Evolutionary conservation across 2,329 filamentous ascomycete genomes (phyloP).

Genomic region (Coniochaeta pulveracea): DNA sequence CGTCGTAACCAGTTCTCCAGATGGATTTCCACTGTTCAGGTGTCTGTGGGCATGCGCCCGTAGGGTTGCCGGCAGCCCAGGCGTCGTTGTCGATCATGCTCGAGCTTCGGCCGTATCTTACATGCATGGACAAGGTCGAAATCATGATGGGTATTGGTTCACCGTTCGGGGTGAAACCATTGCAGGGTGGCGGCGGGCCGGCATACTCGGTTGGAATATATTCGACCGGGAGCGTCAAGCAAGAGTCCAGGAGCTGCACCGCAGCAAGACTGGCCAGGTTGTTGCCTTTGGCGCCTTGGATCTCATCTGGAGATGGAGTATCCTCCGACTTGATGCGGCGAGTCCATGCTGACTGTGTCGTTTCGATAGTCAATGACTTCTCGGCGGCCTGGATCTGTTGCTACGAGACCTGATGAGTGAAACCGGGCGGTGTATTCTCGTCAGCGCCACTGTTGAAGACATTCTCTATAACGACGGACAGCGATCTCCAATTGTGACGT

Average conservation of each 20-base stretch:
- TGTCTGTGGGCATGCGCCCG: too few relatives aligned
- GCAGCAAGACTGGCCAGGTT: not conserved
- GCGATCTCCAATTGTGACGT: not conserved
- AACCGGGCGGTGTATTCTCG: not conserved
- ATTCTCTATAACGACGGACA: not conserved
- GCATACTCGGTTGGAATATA: constrained; percentile 2
- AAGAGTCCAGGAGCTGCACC: constrained; percentile 3
- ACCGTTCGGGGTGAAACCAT: not conserved
- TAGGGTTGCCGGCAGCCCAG: not conserved
- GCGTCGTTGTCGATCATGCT: not conserved
- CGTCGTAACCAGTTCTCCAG: constrained; percentile 3
- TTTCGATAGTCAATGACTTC: not conserved
- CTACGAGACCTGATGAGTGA: constrained; percentile 1
- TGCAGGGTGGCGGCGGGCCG: not conserved
- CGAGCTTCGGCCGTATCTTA: not conserved
- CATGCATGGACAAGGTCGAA: constrained; percentile 1
- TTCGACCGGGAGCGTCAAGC: constrained; percentile 1
- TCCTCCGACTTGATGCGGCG: constrained; percentile 4
- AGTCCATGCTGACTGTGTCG: too few relatives aligned
- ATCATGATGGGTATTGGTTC: constrained; percentile 1
- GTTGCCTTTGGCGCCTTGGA: not conserved
- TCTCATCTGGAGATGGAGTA: not conserved
- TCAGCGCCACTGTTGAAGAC: not conserved
- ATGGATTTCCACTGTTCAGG: constrained; percentile 1
- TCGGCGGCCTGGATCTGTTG: not conserved